A percentile compares a stretch with the other conserved stretches of the same genome.
phyloP scores from a whole-genome alignment of 345 rosid species.

The Ceriops tagal region DNA sequence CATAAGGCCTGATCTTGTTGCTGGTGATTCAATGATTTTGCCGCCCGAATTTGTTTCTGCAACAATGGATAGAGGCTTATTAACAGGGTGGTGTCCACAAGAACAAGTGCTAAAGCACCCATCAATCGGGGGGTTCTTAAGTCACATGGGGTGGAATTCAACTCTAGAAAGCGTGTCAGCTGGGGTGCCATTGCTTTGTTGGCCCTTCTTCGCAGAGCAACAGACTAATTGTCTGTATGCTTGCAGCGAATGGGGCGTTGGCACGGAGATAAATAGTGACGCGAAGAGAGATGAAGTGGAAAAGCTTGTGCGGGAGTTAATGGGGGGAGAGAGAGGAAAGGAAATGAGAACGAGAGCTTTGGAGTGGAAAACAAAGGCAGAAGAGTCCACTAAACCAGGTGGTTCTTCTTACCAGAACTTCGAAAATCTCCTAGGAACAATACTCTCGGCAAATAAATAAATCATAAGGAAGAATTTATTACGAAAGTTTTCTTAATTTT shows the following conservation, averaged over 20 bases:
- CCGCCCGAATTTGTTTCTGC: background rate
- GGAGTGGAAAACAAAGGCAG: slow-evolving; percentile 18
- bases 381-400: slow-evolving; percentile 7
- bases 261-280: slow-evolving; percentile 7
- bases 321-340: slow-evolving; percentile 20
- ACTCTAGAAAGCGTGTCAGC: slow-evolving; percentile 14
- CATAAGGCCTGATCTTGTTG: too few species aligned
- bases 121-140: slow-evolving; percentile 14
- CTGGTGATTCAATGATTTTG: background rate
- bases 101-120: slow-evolving; percentile 14
- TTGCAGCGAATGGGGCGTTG: slow-evolving; percentile 16
- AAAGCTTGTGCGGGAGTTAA: slow-evolving; percentile 10
- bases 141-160: slow-evolving; percentile 28
- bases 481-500: too few species aligned
- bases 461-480: too few species aligned
- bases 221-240: slow-evolving; percentile 10
- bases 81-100: slow-evolving; percentile 20
- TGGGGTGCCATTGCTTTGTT: slow-evolving; percentile 17
- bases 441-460: too few species aligned
- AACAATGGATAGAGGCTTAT: slow-evolving; percentile 10
- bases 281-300: slow-evolving; percentile 19
- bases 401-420: slow-evolving; percentile 15
- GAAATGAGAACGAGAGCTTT: slow-evolving; percentile 15
- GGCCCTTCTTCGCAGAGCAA: slow-evolving; percentile 19
- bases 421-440: background rate